Conservation (phyloP, 441 rosid species). For the Dalechampia spathulata region DNA sequence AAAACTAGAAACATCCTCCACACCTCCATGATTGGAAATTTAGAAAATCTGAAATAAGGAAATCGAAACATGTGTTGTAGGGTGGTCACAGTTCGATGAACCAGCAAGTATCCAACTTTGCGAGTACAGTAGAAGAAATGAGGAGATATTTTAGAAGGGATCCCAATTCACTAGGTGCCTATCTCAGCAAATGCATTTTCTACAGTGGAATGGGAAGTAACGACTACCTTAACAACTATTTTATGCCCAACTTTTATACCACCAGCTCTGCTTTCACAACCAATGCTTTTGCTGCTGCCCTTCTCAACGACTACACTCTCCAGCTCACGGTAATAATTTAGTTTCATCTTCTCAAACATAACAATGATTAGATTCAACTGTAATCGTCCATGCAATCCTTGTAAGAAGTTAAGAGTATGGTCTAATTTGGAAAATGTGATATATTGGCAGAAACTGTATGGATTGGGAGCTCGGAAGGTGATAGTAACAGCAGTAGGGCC, state of each 20-base stretch:
- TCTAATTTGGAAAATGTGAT: too few relatives aligned
- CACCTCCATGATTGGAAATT: too few relatives aligned
- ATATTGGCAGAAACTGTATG: constrained; percentile 47
- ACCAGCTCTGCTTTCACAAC: constrained; percentile 46
- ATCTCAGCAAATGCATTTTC: constrained; percentile 60
- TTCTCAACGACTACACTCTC: constrained; percentile 60
- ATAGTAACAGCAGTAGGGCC: constrained; percentile 68
- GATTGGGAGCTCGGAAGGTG: constrained; percentile 71
- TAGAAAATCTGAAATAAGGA: too few relatives aligned
- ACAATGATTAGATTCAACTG: too few relatives aligned
- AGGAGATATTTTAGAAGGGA: constrained; percentile 64
- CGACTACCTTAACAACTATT: constrained; percentile 85
- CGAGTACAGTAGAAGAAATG: constrained; percentile 39
- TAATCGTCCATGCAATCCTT: too few relatives aligned
- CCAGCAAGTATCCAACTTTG: constrained; percentile 50
- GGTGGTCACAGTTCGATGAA: constrained; percentile 77
- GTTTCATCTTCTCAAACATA: too few relatives aligned
- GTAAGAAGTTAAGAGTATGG: too few relatives aligned
- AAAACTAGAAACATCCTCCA: too few relatives aligned
- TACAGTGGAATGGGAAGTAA: constrained; percentile 85
- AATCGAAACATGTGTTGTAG: constrained; percentile 28
- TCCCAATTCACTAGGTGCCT: constrained; percentile 31
- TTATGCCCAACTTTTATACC: constrained; percentile 68
- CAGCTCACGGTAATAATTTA: constrained; percentile 44
- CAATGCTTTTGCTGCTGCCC: constrained; percentile 48